Conservation (phyloP, 2,329 filamentous ascomycete genomes). For the Colletotrichum navitas region DNA sequence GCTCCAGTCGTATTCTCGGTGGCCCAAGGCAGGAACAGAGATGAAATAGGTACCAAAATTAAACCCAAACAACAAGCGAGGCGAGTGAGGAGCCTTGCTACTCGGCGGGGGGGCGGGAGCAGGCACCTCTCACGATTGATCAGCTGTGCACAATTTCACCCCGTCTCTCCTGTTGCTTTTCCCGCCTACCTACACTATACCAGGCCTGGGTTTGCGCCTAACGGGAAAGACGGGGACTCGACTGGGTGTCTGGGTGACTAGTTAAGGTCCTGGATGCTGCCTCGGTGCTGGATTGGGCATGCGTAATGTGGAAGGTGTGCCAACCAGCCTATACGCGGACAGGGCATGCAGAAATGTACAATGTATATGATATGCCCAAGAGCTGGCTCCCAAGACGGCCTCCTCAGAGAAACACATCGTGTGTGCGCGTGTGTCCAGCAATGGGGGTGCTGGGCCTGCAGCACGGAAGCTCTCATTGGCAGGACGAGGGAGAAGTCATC, state of each 20-base stretch:
- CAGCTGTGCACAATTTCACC: constrained; percentile 37
- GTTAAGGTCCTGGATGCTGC: constrained; percentile 25
- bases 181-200: constrained; percentile 6
- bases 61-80: constrained; percentile 34
- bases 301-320: constrained; percentile 32
- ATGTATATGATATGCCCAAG: neutral
- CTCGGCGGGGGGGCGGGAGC: constrained; percentile 9
- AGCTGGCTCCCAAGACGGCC: neutral
- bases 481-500: neutral
- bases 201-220: constrained; percentile 6
- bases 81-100: constrained; percentile 18
- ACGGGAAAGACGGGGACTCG: constrained; percentile 29
- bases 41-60: constrained; percentile 21
- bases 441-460: neutral
- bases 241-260: constrained; percentile 22
- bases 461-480: constrained; percentile 2
- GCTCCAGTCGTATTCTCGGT: constrained; percentile 22
- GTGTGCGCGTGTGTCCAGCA: neutral
- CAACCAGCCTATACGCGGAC: constrained; percentile 8
- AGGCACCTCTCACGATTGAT: constrained; percentile 37
- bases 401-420: neutral
- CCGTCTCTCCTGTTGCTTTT: constrained; percentile 19
- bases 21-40: constrained; percentile 21
- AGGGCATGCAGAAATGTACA: constrained; percentile 3
- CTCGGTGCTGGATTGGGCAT: constrained; percentile 24